A percentile compares a stretch with the other conserved stretches of the same genome.
phyloP scores from a whole-genome alignment of 1,139 yeast species.

The Yamadazyma aaseri region DNA sequence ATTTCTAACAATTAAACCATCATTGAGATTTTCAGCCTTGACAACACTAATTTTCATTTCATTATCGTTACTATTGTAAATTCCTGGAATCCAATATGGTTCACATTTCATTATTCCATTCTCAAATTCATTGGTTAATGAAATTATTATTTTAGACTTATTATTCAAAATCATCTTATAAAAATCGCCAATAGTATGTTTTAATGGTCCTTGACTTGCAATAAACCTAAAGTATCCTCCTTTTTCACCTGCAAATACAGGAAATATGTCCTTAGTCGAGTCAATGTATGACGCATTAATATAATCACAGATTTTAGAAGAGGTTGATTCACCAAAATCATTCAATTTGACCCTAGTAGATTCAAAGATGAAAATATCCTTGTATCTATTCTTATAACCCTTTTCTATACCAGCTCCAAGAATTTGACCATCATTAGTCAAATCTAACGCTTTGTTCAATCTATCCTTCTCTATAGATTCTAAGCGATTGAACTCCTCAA shows the following conservation, averaged over 20 bases:
- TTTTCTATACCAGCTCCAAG: constrained; percentile 63
- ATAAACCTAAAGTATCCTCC: constrained; percentile 44
- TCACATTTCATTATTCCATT: constrained; percentile 55
- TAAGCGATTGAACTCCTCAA: constrained; percentile 23
- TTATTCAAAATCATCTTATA: constrained; percentile 67
- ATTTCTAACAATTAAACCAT: constrained; percentile 32
- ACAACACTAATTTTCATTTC: constrained; percentile 28
- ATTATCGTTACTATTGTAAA: constrained; percentile 38
- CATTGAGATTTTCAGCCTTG: constrained; percentile 18
- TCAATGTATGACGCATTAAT: constrained; percentile 27
- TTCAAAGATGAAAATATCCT: constrained; percentile 80
- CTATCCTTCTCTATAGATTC: constrained; percentile 34
- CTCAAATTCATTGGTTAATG: constrained; percentile 53
- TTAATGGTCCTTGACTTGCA: constrained; percentile 86
- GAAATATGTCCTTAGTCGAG: constrained; percentile 10
- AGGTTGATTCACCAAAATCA: constrained; percentile 13
- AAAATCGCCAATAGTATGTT: constrained; percentile 74
- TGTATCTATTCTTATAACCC: constrained; percentile 75
- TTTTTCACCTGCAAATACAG: not conserved
- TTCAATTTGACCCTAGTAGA: constrained; percentile 65
- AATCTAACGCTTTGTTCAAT: constrained; percentile 28
- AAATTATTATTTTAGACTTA: constrained; percentile 39
- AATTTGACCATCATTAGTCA: constrained; percentile 12
- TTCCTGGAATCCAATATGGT: constrained; percentile 53
- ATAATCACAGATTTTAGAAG: constrained; percentile 22